Conservation (phyloP, 2,329 filamentous ascomycete species). For the Paecilomyces niveus region DNA sequence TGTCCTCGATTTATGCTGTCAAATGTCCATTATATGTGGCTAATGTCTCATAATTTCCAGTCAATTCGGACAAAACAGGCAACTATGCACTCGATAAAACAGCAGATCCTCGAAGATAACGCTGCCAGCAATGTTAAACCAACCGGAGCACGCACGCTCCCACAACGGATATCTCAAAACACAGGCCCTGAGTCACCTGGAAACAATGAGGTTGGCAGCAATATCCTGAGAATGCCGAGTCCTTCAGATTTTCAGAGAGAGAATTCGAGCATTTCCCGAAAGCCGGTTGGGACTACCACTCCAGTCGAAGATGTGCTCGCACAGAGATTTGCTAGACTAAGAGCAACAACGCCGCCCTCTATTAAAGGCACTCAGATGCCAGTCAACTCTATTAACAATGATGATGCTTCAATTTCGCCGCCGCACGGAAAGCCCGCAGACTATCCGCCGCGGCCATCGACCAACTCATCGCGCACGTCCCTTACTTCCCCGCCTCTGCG, state of each 20-base stretch:
- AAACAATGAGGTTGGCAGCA: constrained; percentile 18
- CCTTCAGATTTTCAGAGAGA: constrained; percentile 30
- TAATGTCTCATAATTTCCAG: constrained; percentile 8
- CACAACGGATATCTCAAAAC: constrained; percentile 7
- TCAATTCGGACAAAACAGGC: constrained; percentile 34
- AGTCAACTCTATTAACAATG: constrained; percentile 7
- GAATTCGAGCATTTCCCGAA: constrained; percentile 16
- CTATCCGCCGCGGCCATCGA: constrained; percentile 15
- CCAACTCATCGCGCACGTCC: constrained; percentile 12
- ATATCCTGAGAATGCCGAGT: constrained; percentile 32
- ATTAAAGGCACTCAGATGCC: constrained; percentile 6
- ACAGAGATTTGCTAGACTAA: constrained; percentile 36
- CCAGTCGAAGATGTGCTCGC: constrained; percentile 30
- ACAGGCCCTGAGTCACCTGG: constrained; percentile 7
- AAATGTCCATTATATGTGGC: background rate
- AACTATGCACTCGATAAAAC: constrained; percentile 35
- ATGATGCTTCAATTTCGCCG: constrained; percentile 5
- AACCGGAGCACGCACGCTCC: constrained; percentile 7
- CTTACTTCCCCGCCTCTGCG: constrained; percentile 19
- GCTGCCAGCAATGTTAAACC: constrained; percentile 21
- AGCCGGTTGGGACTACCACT: constrained; percentile 5
- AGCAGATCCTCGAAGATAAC: constrained; percentile 33
- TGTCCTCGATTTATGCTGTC: background rate
- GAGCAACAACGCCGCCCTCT: constrained; percentile 16
- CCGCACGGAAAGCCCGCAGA: constrained; percentile 12